Base-by-base conservation (phyloP, 1,139 yeast genomes). In the Yamadazyma diddensiae region DNA sequence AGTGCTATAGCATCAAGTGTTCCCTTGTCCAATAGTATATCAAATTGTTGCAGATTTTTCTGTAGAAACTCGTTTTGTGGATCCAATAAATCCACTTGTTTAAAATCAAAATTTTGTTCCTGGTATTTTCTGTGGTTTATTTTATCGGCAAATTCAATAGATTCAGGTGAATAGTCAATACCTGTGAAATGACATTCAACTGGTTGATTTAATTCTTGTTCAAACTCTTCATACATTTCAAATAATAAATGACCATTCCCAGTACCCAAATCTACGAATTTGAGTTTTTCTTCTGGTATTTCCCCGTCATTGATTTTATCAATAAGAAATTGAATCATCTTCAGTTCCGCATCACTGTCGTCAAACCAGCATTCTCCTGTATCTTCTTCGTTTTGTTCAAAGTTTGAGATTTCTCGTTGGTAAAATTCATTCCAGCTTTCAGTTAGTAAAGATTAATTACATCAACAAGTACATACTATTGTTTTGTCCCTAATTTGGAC, bases 341-440 rank as follows among this genome's bases (percentile, higher is more conserved):
- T 81, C 38, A 70, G 70, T 52, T 90, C 97, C 1, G 98, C 97
- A 50, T 83, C 88, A 10, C 87, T 82, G 50, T 94, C 97, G 43
- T 83, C 81, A 56, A 92, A 92, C 98, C 98, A 94, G 54, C 90
- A 77, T 57, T 92, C 98, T 2, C 98, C 98, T 1, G 90, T 80
- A 53, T 92, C 97, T 13, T 80, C 72, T 12, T 82, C 76, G 52
- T 90, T 84, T 19, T 75, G 73, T 26, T 67, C 55, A 50, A 85
- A 90, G 58, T 90, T 90, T 26, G 57, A 50, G 43, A 77, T 73
- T 53, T 92, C 98, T 22, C 74, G 55, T 26, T 74, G 62, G 58
- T 92, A 92, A 53, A 92, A 86, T 36, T 80, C 73, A 56, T 92
- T 90, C 98, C 98, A 92, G 64, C 80, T 70, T 38, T 10, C 6